Conservation (phyloP, 2,329 filamentous ascomycete species). For the Thielaviopsis euricoi region DNA sequence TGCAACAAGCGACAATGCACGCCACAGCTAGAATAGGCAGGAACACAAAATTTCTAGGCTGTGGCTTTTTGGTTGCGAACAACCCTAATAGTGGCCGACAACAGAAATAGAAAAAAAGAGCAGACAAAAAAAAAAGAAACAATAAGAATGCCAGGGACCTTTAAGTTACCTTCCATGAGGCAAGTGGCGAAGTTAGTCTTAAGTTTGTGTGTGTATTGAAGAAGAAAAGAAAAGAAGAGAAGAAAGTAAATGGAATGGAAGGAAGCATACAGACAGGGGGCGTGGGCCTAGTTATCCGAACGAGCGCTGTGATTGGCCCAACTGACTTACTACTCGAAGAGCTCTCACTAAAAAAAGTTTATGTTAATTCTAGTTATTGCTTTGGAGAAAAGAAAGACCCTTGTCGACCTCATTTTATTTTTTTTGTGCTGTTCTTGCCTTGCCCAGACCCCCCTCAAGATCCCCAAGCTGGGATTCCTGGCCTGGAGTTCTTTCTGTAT, state of each 20-base stretch:
- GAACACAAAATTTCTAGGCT: neutral
- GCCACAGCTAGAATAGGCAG: neutral
- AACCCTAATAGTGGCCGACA: neutral
- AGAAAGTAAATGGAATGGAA: no score
- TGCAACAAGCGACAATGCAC: no score
- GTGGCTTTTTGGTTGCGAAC: no score
- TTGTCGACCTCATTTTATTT: slow-evolving; percentile 1
- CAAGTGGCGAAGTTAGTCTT: neutral
- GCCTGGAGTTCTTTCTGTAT: no score
- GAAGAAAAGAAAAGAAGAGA: no score
- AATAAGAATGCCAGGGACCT: neutral
- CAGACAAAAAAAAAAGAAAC: neutral
- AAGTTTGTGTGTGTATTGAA: no score
- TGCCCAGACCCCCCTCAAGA: neutral
- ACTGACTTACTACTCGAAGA: no score
- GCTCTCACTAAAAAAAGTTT: neutral
- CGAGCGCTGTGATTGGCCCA: no score
- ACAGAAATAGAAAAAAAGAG: neutral
- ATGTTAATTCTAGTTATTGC: neutral
- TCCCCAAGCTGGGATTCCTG: neutral
- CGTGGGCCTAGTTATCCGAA: no score
- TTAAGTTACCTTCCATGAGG: neutral
- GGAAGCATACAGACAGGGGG: no score
- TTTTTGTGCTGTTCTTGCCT: neutral
- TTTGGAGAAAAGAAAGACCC: neutral